A percentile compares a stretch with the other conserved stretches of the same genome.
Conservation (phyloP, 352 stramenopile genomes). For the Globisporangium cystogenes region DNA sequence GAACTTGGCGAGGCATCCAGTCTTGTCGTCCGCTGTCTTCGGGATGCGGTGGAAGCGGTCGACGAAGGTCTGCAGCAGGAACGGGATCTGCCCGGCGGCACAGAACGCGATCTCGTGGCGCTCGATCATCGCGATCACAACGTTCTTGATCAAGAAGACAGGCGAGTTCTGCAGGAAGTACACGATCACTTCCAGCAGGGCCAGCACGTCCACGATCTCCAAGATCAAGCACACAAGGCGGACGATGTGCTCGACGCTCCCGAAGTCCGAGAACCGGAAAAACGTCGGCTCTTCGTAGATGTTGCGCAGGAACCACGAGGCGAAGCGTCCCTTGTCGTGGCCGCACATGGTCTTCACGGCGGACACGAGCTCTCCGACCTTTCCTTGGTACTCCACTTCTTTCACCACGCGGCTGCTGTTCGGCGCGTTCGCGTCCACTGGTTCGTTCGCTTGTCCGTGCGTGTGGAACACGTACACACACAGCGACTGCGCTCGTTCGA, state of each 20-base stretch:
- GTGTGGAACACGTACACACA: slow-evolving; percentile 85
- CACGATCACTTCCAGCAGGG: slow-evolving; percentile 77
- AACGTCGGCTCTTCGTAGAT: slow-evolving; percentile 80
- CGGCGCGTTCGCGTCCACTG: slow-evolving; percentile 15
- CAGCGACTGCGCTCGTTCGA: slow-evolving; percentile 76
- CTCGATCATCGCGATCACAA: slow-evolving; percentile 79
- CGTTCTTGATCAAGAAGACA: slow-evolving; percentile 77
- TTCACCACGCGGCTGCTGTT: slow-evolving; percentile 51
- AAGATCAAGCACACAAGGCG: slow-evolving; percentile 74
- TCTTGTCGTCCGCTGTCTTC: slow-evolving; percentile 66
- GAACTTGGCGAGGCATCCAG: slow-evolving; percentile 65
- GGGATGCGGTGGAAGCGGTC: slow-evolving; percentile 73
- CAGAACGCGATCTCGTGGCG: slow-evolving; percentile 81
- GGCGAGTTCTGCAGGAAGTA: slow-evolving; percentile 72
- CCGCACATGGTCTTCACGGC: slow-evolving; percentile 85
- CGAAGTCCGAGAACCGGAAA: slow-evolving; percentile 80
- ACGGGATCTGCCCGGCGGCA: slow-evolving; percentile 73
- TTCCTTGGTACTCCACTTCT: slow-evolving; percentile 80
- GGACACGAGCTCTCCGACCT: slow-evolving; percentile 76
- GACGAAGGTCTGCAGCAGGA: slow-evolving; percentile 78
- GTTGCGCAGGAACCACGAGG: slow-evolving; percentile 75
- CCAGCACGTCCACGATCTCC: slow-evolving; percentile 78
- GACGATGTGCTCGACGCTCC: slow-evolving; percentile 78
- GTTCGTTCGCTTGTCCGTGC: slow-evolving; percentile 61
- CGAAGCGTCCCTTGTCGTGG: slow-evolving; percentile 81